These are phyloP conservation scores for Botrytis galanthina DNA, from an alignment of 2,329 filamentous ascomycete genomes.

Conservation along the genomic window DNA sequence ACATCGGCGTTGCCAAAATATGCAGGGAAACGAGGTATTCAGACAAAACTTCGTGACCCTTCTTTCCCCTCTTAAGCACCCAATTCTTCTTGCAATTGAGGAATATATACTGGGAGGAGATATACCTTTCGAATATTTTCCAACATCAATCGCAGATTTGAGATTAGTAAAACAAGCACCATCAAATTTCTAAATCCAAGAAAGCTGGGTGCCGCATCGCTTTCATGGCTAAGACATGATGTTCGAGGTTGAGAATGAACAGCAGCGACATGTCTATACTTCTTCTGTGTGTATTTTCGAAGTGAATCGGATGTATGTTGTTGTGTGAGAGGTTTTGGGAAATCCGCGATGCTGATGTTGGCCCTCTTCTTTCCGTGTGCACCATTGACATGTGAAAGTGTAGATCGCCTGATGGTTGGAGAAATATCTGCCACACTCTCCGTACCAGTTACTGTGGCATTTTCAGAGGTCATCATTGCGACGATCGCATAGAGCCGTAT, in stretches of 20 bases:
- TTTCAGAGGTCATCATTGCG: slow-evolving; percentile 30
- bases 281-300: slow-evolving; percentile 47
- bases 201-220: slow-evolving; percentile 72
- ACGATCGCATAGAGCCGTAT: background rate
- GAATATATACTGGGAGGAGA: background rate
- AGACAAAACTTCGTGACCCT: background rate
- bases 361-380: slow-evolving; percentile 13
- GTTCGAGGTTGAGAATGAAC: slow-evolving; percentile 70
- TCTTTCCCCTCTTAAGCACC: background rate
- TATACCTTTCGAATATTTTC: slow-evolving; percentile 59
- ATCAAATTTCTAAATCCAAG: slow-evolving; percentile 94
- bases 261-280: slow-evolving; percentile 90
- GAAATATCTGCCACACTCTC: slow-evolving; percentile 22
- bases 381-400: slow-evolving; percentile 31
- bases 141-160: slow-evolving; percentile 90
- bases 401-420: slow-evolving; percentile 28
- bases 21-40: background rate
- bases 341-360: slow-evolving; percentile 20
- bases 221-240: slow-evolving; percentile 85
- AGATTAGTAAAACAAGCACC: slow-evolving; percentile 88
- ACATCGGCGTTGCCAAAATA: background rate
- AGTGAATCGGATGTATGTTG: slow-evolving; percentile 20
- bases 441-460: slow-evolving; percentile 30
- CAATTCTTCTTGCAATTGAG: background rate
- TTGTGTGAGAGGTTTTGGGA: slow-evolving; percentile 33